Evolutionary conservation across 208 protist species (phyloP), one percentile per base, ranked within the genome.

Genomic region (Trypanosoma scelopori): DNA sequence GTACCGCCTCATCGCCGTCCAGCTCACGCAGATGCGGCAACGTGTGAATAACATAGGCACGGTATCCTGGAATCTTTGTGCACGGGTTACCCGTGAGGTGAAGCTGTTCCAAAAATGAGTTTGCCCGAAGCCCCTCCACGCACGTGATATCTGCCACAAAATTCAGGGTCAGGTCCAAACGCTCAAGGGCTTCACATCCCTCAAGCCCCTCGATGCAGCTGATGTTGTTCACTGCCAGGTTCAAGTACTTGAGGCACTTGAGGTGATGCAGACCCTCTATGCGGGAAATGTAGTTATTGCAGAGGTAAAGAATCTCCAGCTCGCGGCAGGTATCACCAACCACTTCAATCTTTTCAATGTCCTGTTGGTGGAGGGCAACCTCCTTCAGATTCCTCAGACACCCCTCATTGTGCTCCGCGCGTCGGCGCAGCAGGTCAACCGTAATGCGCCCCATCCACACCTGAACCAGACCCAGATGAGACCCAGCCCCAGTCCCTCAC

Each of bases 171-270:
- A 99, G 77, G 60, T 99, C 98, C 3, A 99, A 84, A 65, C 97
- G 97, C 60, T 90, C 86, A 16, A 99, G 84, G 13, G 78, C 66
- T 77, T 99, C 98, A 65, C 94, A 98, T 6, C 85, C 79, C 39
- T 97, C 87, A 1, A 99, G 78, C 9, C 89, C 85, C 49, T 99
- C 96, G 50, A 99, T 95, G 22, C 68, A 63, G 0, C 58, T 87
- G 57, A 99, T 94, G 74, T 97, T 98, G 79, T 99, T 99, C 42
- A 99, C 83, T 6, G 98, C 97, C 1, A 99, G 69, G 72, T 99
- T 99, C 15, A 99, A 73, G 65, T 99, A 99, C 74, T 90, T 92
- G n/a, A 99, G 87, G 58, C 82, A 79, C 80, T 98, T 98, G 46
- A 99, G 81, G 56, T 95, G 88, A 23, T 87, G 72, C 15, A 99